Evolutionary conservation across 1,139 yeast species (phyloP).

Genomic region (Scheffersomyces parashehatae): DNA sequence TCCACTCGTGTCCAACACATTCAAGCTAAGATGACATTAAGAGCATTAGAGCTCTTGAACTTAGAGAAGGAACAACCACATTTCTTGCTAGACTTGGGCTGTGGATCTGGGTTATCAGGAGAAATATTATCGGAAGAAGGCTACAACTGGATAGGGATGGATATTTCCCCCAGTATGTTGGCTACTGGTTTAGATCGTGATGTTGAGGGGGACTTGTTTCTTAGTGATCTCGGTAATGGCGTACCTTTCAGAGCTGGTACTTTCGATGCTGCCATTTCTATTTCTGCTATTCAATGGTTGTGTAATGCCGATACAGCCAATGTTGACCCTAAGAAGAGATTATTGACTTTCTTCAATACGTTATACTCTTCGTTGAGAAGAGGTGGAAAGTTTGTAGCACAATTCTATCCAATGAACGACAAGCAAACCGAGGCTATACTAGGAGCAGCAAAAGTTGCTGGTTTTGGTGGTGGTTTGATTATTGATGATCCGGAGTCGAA

Average conservation of each 20-base stretch:
- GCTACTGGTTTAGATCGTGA: slow-evolving; percentile 92
- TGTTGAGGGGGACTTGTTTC: slow-evolving; percentile 87
- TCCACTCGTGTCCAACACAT: slow-evolving; percentile 97
- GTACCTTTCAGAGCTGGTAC: slow-evolving; percentile 95
- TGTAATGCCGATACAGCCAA: slow-evolving; percentile 89
- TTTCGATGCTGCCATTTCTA: slow-evolving; percentile 94
- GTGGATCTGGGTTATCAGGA: slow-evolving; percentile 96
- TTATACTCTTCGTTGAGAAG: slow-evolving; percentile 81
- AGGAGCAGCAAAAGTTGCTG: slow-evolving; percentile 87
- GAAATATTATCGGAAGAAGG: slow-evolving; percentile 94
- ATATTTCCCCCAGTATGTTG: slow-evolving; percentile 92
- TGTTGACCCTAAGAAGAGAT: slow-evolving; percentile 84
- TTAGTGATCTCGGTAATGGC: slow-evolving; percentile 92
- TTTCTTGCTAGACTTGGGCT: slow-evolving; percentile 85
- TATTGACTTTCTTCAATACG: slow-evolving; percentile 81
- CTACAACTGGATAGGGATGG: slow-evolving; percentile 95
- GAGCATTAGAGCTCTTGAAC: slow-evolving; percentile 86
- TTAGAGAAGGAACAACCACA: slow-evolving; percentile 63
- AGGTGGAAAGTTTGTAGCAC: slow-evolving; percentile 97
- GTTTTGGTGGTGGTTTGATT: slow-evolving; percentile 94
- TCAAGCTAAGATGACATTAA: slow-evolving; percentile 94
- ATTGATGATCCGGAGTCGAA: slow-evolving; percentile 93
- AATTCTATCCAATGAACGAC: slow-evolving; percentile 92
- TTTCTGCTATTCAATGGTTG: slow-evolving; percentile 96
- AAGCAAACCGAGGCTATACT: slow-evolving; percentile 76